A percentile compares a stretch with the other conserved stretches of the same genome.
phyloP scores from a whole-genome alignment of 2,329 filamentous ascomycete genomes.

The Paraconiothyrium brasiliense region DNA sequence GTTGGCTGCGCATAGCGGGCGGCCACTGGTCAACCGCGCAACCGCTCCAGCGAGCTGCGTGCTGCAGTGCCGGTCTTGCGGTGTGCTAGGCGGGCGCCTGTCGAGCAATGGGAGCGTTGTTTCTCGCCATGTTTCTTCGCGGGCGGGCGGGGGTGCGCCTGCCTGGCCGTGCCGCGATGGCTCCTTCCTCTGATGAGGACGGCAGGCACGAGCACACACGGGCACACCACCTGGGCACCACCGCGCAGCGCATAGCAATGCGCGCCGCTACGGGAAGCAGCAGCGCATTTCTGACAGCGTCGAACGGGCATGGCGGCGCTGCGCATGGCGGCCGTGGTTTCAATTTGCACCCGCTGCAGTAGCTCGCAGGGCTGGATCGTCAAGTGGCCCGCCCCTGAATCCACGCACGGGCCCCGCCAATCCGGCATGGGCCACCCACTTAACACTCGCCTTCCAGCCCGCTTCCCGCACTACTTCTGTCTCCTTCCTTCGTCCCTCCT shows the following conservation, averaged over 20 bases:
- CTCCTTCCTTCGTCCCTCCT: conserved; percentile 57
- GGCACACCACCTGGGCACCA: too few species aligned
- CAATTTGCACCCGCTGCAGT: conserved; percentile 7
- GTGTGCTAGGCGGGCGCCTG: conserved; percentile 17
- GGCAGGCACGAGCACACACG: not conserved
- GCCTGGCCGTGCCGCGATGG: not conserved
- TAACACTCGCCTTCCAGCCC: conserved; percentile 21
- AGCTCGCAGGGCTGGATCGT: conserved; percentile 14
- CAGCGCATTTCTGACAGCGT: conserved; percentile 7
- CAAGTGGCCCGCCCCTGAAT: conserved; percentile 20
- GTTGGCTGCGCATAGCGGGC: conserved; percentile 12
- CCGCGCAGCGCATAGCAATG: conserved; percentile 4
- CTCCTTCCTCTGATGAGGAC: not conserved
- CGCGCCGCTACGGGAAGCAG: not conserved
- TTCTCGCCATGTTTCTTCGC: not conserved
- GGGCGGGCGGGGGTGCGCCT: not conserved
- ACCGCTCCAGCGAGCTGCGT: conserved; percentile 5
- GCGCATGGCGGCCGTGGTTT: conserved; percentile 23
- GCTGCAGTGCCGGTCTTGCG: conserved; percentile 11
- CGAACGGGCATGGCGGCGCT: conserved; percentile 11
- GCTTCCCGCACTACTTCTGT: conserved; percentile 51
- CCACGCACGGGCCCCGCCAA: conserved; percentile 8
- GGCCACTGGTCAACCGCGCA: not conserved
- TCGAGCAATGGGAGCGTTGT: conserved; percentile 13
- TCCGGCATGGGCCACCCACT: conserved; percentile 14